phyloP scores from a whole-genome alignment of 352 stramenopile species.

The Pythium rishiriense region DNA sequence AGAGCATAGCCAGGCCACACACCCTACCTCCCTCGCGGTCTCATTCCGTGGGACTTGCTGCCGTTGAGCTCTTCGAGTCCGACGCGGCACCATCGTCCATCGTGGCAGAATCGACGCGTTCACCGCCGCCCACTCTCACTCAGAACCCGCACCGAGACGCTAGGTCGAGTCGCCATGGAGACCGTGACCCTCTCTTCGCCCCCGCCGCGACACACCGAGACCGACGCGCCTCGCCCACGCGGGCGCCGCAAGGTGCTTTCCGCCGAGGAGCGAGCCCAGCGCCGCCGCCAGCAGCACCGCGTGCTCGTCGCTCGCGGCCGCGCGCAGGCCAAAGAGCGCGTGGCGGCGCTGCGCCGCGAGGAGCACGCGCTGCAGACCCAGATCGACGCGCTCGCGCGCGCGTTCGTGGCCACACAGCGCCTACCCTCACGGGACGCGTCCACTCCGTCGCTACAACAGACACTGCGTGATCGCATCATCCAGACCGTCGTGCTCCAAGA shows the following conservation, averaged over 20 bases:
- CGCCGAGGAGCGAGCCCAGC: not conserved
- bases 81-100: not conserved
- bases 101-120: too few species aligned
- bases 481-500: slow-evolving; percentile 10
- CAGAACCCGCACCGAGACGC: too few species aligned
- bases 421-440: not conserved
- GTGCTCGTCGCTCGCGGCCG: slow-evolving; percentile 9
- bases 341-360: slow-evolving; percentile 1
- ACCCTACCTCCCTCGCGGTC: not conserved
- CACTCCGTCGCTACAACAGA: not conserved
- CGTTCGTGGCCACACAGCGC: not conserved
- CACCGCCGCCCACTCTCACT: too few species aligned
- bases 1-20: not conserved
- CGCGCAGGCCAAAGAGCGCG: not conserved
- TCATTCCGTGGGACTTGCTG: not conserved
- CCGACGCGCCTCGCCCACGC: too few species aligned
- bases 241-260: not conserved
- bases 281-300: slow-evolving; percentile 3
- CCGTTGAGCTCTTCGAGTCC: not conserved
- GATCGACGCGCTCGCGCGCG: not conserved
- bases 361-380: slow-evolving; percentile 3
- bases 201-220: not conserved
- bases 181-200: not conserved
- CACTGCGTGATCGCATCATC: slow-evolving; percentile 1
- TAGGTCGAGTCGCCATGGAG: not conserved